Conservation (phyloP, 495 filamentous ascomycete species). For the Penicillium crystallinum region DNA sequence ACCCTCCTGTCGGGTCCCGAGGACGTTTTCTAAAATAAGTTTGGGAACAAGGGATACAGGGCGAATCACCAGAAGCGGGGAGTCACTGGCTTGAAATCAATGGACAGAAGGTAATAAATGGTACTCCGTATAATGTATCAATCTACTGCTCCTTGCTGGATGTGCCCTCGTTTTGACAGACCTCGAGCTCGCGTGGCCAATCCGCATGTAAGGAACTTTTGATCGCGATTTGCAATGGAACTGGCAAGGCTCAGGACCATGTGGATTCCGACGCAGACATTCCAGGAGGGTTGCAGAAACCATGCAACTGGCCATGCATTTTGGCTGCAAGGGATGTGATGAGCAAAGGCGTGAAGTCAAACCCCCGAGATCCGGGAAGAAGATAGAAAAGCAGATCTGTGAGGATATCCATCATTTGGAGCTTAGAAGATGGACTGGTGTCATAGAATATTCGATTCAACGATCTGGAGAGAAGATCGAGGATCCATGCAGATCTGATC, state of each 20-base stretch:
- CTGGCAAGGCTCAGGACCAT: constrained; percentile 4
- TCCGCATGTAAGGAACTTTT: background rate
- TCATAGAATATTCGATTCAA: no score
- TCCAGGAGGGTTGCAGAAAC: constrained; percentile 6
- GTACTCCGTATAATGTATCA: no score
- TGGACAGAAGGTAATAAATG: no score
- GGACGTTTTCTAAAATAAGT: no score
- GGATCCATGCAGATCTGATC: no score
- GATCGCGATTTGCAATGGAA: background rate
- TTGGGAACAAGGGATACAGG: constrained; percentile 14
- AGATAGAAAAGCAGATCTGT: no score
- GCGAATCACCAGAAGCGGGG: background rate
- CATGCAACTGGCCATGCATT: constrained; percentile 16
- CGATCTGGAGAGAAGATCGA: no score
- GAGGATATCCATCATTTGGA: no score
- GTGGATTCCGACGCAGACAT: constrained; percentile 9
- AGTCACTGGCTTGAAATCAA: background rate
- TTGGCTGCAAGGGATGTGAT: constrained; percentile 16
- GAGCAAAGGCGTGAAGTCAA: background rate
- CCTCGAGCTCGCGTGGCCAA: background rate
- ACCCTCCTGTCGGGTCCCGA: no score
- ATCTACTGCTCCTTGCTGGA: background rate
- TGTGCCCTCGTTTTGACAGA: no score
- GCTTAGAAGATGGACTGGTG: no score
- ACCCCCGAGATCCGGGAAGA: background rate